Conservation (phyloP, 1,139 yeast species). For the Kodamaea alishanica region DNA sequence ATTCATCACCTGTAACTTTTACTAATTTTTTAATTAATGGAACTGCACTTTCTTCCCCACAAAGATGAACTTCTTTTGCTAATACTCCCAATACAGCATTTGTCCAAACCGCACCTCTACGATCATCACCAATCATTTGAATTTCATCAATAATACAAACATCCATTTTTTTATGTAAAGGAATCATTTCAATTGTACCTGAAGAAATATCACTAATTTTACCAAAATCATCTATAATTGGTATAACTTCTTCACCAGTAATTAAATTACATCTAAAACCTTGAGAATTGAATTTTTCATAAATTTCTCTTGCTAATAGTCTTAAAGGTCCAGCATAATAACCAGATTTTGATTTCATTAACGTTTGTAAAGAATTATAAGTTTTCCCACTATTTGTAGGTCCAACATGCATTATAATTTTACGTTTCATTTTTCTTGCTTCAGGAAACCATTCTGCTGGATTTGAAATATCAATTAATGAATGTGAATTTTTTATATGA, state of each 20-base stretch:
- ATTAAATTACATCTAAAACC: constrained; percentile 74
- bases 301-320: constrained; percentile 84
- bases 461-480: constrained; percentile 51
- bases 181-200: constrained; percentile 94
- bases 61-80: constrained; percentile 82
- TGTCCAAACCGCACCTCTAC: constrained; percentile 94
- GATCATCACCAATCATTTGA: constrained; percentile 82
- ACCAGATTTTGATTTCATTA: constrained; percentile 71
- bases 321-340: constrained; percentile 94
- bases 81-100: constrained; percentile 82
- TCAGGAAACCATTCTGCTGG: constrained; percentile 89
- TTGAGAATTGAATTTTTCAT: constrained; percentile 67
- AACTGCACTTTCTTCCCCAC: constrained; percentile 89
- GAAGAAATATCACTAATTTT: constrained; percentile 69
- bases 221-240: constrained; percentile 66
- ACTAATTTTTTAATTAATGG: constrained; percentile 58
- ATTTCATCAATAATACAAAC: constrained; percentile 93
- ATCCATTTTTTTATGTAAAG: constrained; percentile 63
- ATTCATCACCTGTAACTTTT: constrained; percentile 71
- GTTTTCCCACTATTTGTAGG: constrained; percentile 99
- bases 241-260: constrained; percentile 91
- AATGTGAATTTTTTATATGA: constrained; percentile 13
- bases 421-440: constrained; percentile 77
- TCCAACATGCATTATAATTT: constrained; percentile 86
- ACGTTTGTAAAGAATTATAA: constrained; percentile 67